Conservation (phyloP, 176 grass and related monocot genomes). For the Leersia perrieri region DNA sequence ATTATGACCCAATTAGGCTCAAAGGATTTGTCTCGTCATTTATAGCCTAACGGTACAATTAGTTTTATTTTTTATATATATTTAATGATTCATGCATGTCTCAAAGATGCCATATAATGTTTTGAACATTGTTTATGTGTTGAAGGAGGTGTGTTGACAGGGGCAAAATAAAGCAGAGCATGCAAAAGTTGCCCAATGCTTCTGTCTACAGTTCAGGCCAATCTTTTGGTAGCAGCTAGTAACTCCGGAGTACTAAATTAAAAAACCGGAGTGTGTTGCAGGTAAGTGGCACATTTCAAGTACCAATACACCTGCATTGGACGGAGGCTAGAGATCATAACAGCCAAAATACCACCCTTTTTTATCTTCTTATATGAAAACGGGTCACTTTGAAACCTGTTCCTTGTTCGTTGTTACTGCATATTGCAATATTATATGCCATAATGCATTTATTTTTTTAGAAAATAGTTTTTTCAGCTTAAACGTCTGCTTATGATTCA, state of each 20-base stretch:
- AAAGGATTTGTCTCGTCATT: too few relatives aligned
- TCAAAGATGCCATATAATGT: too few relatives aligned
- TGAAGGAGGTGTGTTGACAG: not conserved
- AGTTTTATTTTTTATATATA: too few relatives aligned
- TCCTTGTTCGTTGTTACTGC: slow-evolving; percentile 5
- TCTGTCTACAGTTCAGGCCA: not conserved
- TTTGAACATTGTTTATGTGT: not conserved
- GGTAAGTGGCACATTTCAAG: slow-evolving; percentile 14
- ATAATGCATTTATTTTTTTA: not conserved
- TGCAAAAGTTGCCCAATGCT: not conserved
- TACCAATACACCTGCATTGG: slow-evolving; percentile 31
- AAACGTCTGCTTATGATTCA: slow-evolving; percentile 1
- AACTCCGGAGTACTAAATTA: not conserved
- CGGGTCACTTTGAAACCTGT: not conserved
- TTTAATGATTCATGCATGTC: too few relatives aligned
- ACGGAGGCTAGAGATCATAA: slow-evolving; percentile 26
- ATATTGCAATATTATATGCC: not conserved
- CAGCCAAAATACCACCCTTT: not conserved
- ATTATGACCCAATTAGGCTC: too few relatives aligned
- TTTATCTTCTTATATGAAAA: not conserved
- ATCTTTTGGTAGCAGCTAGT: slow-evolving; percentile 17
- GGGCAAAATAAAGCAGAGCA: slow-evolving; percentile 19
- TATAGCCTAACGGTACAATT: too few relatives aligned
- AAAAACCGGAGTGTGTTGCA: slow-evolving; percentile 14
- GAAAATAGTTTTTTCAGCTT: not conserved